Conservation (phyloP, 768 basidiomycete genomes). For the Phaffia australis region DNA sequence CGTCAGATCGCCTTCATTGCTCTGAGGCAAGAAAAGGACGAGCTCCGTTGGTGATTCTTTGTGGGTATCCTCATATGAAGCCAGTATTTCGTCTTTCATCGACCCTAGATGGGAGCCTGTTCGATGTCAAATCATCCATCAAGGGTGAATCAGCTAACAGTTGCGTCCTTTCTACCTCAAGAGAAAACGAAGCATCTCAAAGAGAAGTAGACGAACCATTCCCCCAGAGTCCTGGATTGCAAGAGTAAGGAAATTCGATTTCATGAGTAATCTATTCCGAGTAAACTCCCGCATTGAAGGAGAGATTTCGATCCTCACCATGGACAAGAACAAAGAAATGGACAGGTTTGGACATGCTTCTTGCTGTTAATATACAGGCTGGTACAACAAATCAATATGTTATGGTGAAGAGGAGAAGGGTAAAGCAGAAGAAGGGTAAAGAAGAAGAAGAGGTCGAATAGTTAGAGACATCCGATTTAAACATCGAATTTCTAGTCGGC, state of each 20-base stretch:
- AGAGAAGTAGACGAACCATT: not conserved
- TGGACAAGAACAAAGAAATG: conserved; percentile 30
- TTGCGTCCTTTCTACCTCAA: conserved; percentile 31
- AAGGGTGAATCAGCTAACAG: conserved; percentile 70
- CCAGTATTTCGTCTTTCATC: too few relatives aligned
- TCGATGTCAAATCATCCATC: too few relatives aligned
- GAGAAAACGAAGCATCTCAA: not conserved
- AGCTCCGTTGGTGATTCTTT: too few relatives aligned
- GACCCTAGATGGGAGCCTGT: too few relatives aligned
- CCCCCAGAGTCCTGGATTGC: not conserved
- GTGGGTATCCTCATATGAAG: too few relatives aligned
- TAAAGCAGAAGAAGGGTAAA: too few relatives aligned
- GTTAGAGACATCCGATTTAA: too few relatives aligned
- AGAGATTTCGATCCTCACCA: conserved; percentile 9
- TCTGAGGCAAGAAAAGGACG: conserved; percentile 39
- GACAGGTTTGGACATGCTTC: conserved; percentile 1
- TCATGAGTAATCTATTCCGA: not conserved
- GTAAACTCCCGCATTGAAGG: not conserved
- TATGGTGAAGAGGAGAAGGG: too few relatives aligned
- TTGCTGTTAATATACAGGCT: too few relatives aligned
- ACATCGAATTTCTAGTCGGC: too few relatives aligned
- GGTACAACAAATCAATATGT: too few relatives aligned
- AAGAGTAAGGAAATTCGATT: not conserved
- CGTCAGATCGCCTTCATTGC: conserved; percentile 39
- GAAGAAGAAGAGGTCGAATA: too few relatives aligned